Conservation (phyloP, 2,329 filamentous ascomycete species). For the Talaromyces sp. region DNA sequence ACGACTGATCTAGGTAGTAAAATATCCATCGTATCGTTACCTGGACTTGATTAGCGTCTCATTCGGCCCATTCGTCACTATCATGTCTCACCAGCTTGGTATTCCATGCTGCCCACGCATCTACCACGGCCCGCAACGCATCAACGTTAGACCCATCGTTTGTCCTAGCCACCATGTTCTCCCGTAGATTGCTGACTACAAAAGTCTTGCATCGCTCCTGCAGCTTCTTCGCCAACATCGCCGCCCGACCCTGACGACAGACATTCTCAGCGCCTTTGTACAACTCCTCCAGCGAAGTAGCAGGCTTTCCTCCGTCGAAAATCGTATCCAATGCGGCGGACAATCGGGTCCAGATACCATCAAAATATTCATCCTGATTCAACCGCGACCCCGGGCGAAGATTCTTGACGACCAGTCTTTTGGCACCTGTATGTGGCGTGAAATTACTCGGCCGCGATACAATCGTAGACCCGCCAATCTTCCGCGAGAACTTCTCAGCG, state of each 20-base stretch:
- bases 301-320: conserved; percentile 61
- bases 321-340: conserved; percentile 69
- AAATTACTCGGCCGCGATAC: conserved; percentile 49
- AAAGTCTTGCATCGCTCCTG: conserved; percentile 64
- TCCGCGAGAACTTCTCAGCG: conserved; percentile 47
- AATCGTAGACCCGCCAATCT: conserved; percentile 35
- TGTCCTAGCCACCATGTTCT: conserved; percentile 55
- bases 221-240: conserved; percentile 64
- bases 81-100: conserved; percentile 62
- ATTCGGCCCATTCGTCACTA: not conserved
- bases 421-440: conserved; percentile 71
- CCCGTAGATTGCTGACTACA: conserved; percentile 54
- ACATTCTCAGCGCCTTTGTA: conserved; percentile 90
- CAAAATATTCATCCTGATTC: conserved; percentile 73
- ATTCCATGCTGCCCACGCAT: conserved; percentile 74
- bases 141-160: conserved; percentile 58
- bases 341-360: conserved; percentile 69
- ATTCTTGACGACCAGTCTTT: conserved; percentile 92
- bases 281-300: conserved; percentile 78
- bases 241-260: conserved; percentile 72
- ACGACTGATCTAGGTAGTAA: conserved; percentile 89
- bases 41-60: conserved; percentile 37
- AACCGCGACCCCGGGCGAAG: conserved; percentile 62
- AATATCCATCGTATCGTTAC: conserved; percentile 80
- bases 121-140: conserved; percentile 57